phyloP scores from a whole-genome alignment of 257 asterid species.

The Solanum piurae region DNA sequence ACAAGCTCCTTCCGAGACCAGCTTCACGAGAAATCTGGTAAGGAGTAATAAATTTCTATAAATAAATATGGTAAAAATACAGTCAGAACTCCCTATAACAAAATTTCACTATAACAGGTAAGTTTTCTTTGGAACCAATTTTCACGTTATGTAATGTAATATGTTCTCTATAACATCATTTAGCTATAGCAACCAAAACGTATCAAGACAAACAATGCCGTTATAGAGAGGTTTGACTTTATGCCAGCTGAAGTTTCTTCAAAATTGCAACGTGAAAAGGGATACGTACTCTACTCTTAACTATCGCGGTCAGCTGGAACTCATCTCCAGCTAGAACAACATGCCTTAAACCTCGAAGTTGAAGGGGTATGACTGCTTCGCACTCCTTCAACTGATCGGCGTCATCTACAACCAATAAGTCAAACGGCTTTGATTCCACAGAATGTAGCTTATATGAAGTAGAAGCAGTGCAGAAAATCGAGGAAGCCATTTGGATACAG shows the following conservation, averaged over 20 bases:
- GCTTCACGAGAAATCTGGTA: neutral
- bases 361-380: slow-evolving; percentile 1
- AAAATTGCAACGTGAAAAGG: neutral
- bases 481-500: slow-evolving; percentile 4
- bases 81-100: neutral
- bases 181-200: neutral
- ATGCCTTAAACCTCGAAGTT: neutral
- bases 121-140: neutral
- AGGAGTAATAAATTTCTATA: neutral
- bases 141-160: neutral
- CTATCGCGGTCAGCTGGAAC: neutral
- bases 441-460: neutral
- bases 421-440: neutral
- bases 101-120: neutral
- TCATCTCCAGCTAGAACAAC: slow-evolving; percentile 1
- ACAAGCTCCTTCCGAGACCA: neutral
- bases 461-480: slow-evolving; percentile 2
- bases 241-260: neutral
- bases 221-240: neutral
- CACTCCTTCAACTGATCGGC: neutral
- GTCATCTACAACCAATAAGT: slow-evolving; percentile 3
- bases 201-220: neutral
- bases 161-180: neutral
- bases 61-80: neutral
- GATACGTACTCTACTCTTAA: neutral